Evolutionary conservation across 495 filamentous ascomycete species (phyloP).

Genomic region (Friedmanniomyces endolithicus): DNA sequence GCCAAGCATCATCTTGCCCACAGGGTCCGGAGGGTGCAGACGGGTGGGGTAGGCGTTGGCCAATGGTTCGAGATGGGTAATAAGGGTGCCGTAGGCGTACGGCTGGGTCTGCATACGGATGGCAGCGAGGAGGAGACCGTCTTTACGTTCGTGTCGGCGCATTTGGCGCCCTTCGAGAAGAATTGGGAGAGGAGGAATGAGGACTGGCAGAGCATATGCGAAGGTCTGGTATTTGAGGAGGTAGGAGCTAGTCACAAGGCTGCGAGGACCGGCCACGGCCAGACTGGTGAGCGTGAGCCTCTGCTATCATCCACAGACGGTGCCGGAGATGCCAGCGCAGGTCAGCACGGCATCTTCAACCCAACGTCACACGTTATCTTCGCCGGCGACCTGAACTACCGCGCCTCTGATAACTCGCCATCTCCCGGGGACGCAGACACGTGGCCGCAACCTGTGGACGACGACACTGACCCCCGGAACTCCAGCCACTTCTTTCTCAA

Average conservation of each 20-base stretch:
- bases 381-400: constrained; percentile 89
- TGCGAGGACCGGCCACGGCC: constrained; percentile 13
- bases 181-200: constrained; percentile 57
- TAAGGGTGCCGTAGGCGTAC: constrained; percentile 78
- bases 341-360: constrained; percentile 45
- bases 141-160: constrained; percentile 76
- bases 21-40: constrained; percentile 47
- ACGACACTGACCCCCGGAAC: constrained; percentile 38
- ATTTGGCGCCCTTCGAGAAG: constrained; percentile 76
- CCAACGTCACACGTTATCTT: constrained; percentile 69
- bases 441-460: constrained; percentile 49
- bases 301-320: constrained; percentile 26
- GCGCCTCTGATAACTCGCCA: constrained; percentile 54
- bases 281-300: constrained; percentile 33
- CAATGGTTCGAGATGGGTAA: constrained; percentile 74
- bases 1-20: constrained; percentile 42
- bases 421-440: constrained; percentile 34
- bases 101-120: constrained; percentile 44
- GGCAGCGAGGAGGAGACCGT: constrained; percentile 36
- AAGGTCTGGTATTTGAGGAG: constrained; percentile 59
- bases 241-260: constrained; percentile 4
- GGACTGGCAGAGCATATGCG: constrained; percentile 75
- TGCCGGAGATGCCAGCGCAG: background rate
- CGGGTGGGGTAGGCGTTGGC: constrained; percentile 69
- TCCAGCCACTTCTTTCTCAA: constrained; percentile 49